A percentile compares a stretch with the other conserved stretches of the same genome.
Evolutionary conservation across 305 asterid genomes (phyloP).

Genomic region (Salvia sclarea): DNA sequence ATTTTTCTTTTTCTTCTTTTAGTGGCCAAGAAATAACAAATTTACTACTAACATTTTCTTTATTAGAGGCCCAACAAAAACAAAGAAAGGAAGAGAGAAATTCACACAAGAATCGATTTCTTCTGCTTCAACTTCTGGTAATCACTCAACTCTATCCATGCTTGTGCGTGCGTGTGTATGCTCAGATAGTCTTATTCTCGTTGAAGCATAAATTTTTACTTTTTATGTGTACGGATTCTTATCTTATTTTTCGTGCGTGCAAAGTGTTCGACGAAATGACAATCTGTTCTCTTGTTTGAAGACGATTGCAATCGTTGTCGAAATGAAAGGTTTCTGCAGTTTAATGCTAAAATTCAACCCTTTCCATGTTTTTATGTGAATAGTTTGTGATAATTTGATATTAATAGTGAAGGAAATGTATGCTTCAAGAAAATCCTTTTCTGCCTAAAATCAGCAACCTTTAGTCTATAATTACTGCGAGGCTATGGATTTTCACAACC

Average conservation of each 20-base stretch:
- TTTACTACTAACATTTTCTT: too few relatives aligned
- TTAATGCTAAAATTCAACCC: neutral
- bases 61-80: too few relatives aligned
- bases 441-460: neutral
- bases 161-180: neutral
- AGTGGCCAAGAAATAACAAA: too few relatives aligned
- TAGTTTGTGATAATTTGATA: neutral
- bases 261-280: constrained; percentile 7
- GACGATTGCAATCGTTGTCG: neutral
- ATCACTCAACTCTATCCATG: neutral
- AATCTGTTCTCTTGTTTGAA: neutral
- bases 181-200: neutral
- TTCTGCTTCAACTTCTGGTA: neutral
- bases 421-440: neutral
- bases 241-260: neutral
- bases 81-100: neutral
- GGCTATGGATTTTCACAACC: neutral
- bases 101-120: neutral
- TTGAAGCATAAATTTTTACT: neutral
- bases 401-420: neutral
- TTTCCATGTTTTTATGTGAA: neutral
- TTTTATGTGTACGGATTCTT: neutral
- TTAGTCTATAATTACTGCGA: neutral
- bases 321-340: neutral
- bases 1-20: too few relatives aligned